Evolutionary conservation across 352 stramenopile genomes (phyloP).

Genomic region (Pythium sp.): DNA sequence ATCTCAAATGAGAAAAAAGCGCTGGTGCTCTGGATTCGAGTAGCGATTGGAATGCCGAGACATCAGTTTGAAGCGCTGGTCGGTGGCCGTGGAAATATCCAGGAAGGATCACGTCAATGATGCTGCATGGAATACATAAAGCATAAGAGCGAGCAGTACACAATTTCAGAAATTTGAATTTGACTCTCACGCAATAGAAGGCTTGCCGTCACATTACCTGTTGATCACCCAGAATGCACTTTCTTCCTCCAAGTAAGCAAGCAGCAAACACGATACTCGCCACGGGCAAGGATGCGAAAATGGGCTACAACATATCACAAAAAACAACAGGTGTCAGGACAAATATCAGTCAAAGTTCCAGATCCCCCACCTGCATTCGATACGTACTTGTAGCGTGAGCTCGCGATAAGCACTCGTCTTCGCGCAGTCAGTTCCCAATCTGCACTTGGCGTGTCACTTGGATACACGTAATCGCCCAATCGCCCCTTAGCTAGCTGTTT

Average conservation of each 20-base stretch:
- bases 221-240: slow-evolving; percentile 81
- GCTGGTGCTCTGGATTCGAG: slow-evolving; percentile 55
- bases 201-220: slow-evolving; percentile 24
- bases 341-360: not conserved
- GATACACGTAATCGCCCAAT: slow-evolving; percentile 65
- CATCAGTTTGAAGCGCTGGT: slow-evolving; percentile 67
- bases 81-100: slow-evolving; percentile 81
- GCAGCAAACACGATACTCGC: slow-evolving; percentile 58
- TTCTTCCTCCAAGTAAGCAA: slow-evolving; percentile 80
- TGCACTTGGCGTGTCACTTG: slow-evolving; percentile 48
- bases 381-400: slow-evolving; percentile 68
- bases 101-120: slow-evolving; percentile 63
- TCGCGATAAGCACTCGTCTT: slow-evolving; percentile 64
- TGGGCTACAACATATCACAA: slow-evolving; percentile 30
- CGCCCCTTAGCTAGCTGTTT: slow-evolving; percentile 60
- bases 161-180: not conserved
- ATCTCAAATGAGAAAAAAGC: slow-evolving; percentile 46
- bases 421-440: slow-evolving; percentile 60
- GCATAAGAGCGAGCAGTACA: not conserved
- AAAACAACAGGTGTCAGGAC: not conserved
- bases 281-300: slow-evolving; percentile 75
- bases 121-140: slow-evolving; percentile 21
- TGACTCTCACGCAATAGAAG: too few relatives aligned
- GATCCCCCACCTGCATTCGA: not conserved
- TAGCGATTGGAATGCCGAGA: slow-evolving; percentile 48